These are phyloP conservation scores for Saussurea involucrata DNA, from an alignment of 129 eudicot species.

Conservation along the genomic window DNA sequence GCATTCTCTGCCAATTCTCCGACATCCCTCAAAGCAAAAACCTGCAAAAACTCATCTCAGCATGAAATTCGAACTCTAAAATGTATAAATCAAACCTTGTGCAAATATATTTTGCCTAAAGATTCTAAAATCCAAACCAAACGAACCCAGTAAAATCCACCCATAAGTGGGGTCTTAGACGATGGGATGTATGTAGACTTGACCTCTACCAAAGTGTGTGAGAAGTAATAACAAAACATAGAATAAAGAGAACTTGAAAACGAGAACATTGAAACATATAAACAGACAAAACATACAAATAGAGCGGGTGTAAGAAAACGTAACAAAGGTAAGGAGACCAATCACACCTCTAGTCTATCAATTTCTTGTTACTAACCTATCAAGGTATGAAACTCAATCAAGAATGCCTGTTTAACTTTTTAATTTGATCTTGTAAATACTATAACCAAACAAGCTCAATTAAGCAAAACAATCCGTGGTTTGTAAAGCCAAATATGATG, in stretches of 20 bases:
- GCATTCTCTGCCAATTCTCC: conserved; percentile 86
- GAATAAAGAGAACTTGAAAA: background rate
- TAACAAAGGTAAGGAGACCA: too few species aligned
- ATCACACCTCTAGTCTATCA: too few species aligned
- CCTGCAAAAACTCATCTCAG: conserved; percentile 40
- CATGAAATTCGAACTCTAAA: too few species aligned
- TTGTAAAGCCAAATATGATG: background rate
- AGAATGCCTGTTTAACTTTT: background rate
- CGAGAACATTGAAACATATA: background rate
- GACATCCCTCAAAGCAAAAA: conserved; percentile 93
- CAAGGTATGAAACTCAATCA: too few species aligned
- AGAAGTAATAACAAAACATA: background rate
- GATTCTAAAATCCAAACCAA: background rate
- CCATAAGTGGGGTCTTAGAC: background rate
- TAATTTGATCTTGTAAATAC: background rate
- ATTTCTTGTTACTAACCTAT: too few species aligned
- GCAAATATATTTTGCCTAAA: conserved; percentile 10
- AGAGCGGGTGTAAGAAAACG: background rate
- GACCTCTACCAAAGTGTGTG: background rate
- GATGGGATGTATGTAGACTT: background rate
- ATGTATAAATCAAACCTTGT: background rate
- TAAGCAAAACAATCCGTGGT: background rate
- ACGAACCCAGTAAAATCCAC: too few species aligned
- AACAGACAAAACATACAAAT: background rate
- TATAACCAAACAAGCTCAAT: background rate